Evolutionary conservation across 768 basidiomycete genomes (phyloP).

Genomic region (Artomyces pyxidatus): DNA sequence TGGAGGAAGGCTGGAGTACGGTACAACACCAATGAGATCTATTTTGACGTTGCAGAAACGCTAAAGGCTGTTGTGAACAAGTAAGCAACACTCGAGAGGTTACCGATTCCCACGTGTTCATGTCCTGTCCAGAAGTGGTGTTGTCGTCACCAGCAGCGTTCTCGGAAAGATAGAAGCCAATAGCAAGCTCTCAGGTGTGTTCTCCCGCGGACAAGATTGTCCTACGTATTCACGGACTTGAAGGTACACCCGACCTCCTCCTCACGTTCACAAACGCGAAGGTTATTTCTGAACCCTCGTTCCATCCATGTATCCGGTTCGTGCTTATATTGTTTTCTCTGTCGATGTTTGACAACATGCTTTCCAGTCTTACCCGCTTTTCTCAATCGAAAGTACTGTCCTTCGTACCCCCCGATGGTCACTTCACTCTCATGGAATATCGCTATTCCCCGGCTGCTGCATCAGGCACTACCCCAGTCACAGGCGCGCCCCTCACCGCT

Average conservation of each 20-base stretch:
- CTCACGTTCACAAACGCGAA: conserved; percentile 47
- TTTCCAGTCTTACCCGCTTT: conserved; percentile 68
- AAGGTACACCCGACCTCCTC: conserved; percentile 88
- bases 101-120: neutral
- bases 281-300: conserved; percentile 52
- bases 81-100: conserved; percentile 31
- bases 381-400: conserved; percentile 68
- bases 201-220: neutral
- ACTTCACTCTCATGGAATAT: conserved; percentile 80
- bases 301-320: conserved; percentile 90
- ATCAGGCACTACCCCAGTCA: conserved; percentile 16
- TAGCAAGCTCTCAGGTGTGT: conserved; percentile 63
- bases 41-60: conserved; percentile 85
- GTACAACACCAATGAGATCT: conserved; percentile 86
- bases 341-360: conserved; percentile 2
- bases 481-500: conserved; percentile 33
- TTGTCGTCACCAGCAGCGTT: conserved; percentile 55
- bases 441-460: conserved; percentile 45
- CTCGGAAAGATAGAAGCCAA: conserved; percentile 76
- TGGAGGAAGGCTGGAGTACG: conserved; percentile 84
- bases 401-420: conserved; percentile 91
- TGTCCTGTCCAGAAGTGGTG: conserved; percentile 48
- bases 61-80: conserved; percentile 72
- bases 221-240: neutral
- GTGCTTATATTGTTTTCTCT: conserved; percentile 17